Evolutionary conservation across 2,329 filamentous ascomycete genomes (phyloP).

Genomic region (Elsinoe ampelina): DNA sequence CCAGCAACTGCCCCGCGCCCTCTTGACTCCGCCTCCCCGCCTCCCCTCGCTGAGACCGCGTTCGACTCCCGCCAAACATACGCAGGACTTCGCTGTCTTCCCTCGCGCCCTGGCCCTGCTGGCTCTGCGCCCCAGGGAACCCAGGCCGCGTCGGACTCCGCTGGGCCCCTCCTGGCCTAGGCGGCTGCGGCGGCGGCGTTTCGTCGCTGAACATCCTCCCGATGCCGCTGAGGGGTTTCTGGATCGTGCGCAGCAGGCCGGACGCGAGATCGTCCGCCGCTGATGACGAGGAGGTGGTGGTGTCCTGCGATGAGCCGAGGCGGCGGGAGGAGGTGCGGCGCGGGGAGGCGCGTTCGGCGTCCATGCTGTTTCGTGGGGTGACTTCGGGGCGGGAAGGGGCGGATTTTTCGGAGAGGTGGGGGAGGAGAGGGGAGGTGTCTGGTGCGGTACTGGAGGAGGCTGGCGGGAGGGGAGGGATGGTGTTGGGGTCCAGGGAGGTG

Average conservation of each 20-base stretch:
- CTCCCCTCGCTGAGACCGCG: slow-evolving; percentile 14
- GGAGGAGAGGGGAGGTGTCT: slow-evolving; percentile 35
- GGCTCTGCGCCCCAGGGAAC: slow-evolving; percentile 16
- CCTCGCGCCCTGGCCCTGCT: slow-evolving; percentile 10
- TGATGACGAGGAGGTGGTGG: slow-evolving; percentile 1
- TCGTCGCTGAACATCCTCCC: slow-evolving; percentile 88
- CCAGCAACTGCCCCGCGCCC: not conserved
- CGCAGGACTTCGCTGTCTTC: slow-evolving; percentile 15
- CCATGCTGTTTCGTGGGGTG: slow-evolving; percentile 50
- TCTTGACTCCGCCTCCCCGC: not conserved
- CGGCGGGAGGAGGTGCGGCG: slow-evolving; percentile 47
- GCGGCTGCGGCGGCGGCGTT: slow-evolving; percentile 20
- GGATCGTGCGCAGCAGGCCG: slow-evolving; percentile 80
- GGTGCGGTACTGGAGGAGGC: slow-evolving; percentile 19
- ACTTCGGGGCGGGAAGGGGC: slow-evolving; percentile 46
- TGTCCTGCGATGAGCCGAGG: slow-evolving; percentile 22
- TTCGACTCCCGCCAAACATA: slow-evolving; percentile 11
- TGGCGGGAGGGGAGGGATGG: slow-evolving; percentile 19
- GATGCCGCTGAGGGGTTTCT: slow-evolving; percentile 81
- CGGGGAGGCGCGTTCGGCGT: slow-evolving; percentile 50
- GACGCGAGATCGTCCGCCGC: slow-evolving; percentile 47
- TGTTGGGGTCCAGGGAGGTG: slow-evolving; percentile 15
- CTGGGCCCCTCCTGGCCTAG: slow-evolving; percentile 30
- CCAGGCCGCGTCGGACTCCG: slow-evolving; percentile 32
- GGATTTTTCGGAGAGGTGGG: slow-evolving; percentile 40